Conservation (phyloP, 2,329 filamentous ascomycete species). For the Nothopassalora personata region DNA sequence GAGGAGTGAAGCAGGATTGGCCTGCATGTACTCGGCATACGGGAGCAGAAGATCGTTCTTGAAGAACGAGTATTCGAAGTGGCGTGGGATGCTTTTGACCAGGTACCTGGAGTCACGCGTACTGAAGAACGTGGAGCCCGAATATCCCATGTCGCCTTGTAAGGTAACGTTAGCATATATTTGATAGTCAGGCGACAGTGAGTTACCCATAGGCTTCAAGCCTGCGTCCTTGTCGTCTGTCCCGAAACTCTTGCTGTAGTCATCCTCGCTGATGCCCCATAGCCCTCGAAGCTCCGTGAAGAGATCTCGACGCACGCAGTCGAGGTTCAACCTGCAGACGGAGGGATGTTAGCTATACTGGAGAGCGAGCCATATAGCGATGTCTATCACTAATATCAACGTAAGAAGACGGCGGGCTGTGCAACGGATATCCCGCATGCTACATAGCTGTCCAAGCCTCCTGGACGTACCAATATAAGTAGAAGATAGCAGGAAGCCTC, state of each 20-base stretch:
- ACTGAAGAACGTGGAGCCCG: slow-evolving; percentile 69
- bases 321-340: slow-evolving; percentile 30
- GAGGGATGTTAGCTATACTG: too few species aligned
- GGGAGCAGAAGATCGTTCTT: slow-evolving; percentile 58
- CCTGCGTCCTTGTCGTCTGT: slow-evolving; percentile 36
- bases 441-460: too few species aligned
- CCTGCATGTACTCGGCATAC: slow-evolving; percentile 60
- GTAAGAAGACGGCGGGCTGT: too few species aligned
- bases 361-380: too few species aligned
- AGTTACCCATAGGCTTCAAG: slow-evolving; percentile 51
- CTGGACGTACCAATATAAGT: slow-evolving; percentile 12
- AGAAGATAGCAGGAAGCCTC: slow-evolving; percentile 19
- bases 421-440: too few species aligned
- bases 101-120: slow-evolving; percentile 63
- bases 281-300: slow-evolving; percentile 50
- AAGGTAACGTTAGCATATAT: not conserved
- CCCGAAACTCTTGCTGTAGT: slow-evolving; percentile 52
- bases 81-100: slow-evolving; percentile 64
- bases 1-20: slow-evolving; percentile 56
- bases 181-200: not conserved
- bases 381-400: too few species aligned
- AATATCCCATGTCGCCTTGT: slow-evolving; percentile 61
- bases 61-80: slow-evolving; percentile 68
- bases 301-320: slow-evolving; percentile 36
- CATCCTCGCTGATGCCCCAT: slow-evolving; percentile 52